These are phyloP conservation scores for Borovskyia barvae DNA, from an alignment of 208 protist genomes.

Conservation along the genomic window DNA sequence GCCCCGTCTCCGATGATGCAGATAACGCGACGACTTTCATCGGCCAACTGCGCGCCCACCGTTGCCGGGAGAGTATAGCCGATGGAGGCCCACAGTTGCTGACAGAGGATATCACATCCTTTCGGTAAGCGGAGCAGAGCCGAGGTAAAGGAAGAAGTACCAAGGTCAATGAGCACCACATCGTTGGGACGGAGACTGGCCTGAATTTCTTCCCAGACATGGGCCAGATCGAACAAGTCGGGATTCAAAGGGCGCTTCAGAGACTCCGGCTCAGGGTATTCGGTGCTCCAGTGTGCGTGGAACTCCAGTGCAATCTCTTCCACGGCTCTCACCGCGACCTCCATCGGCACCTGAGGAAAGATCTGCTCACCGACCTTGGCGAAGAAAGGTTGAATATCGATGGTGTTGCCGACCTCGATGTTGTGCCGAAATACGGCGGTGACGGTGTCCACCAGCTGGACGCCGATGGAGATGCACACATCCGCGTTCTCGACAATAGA, in stretches of 20 bases:
- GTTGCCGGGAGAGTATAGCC: slow-evolving; percentile 52
- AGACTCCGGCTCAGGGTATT: slow-evolving; percentile 29
- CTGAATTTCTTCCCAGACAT: slow-evolving; percentile 56
- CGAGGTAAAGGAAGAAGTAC: slow-evolving; percentile 44
- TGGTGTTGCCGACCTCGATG: slow-evolving; percentile 32
- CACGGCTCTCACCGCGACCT: slow-evolving; percentile 31
- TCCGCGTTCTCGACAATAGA: slow-evolving; percentile 40
- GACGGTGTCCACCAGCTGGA: slow-evolving; percentile 40
- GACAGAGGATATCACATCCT: slow-evolving; percentile 20
- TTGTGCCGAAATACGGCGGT: slow-evolving; percentile 39
- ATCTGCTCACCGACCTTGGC: slow-evolving; percentile 32
- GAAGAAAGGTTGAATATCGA: slow-evolving; percentile 53
- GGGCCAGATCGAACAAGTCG: slow-evolving; percentile 24
- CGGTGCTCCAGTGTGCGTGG: slow-evolving; percentile 35
- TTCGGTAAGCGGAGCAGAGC: slow-evolving; percentile 35
- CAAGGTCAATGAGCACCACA: slow-evolving; percentile 47
- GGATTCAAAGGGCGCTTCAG: slow-evolving; percentile 8
- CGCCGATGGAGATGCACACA: slow-evolving; percentile 40
- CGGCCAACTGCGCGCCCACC: slow-evolving; percentile 44
- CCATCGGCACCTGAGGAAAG: slow-evolving; percentile 49
- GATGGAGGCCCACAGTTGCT: slow-evolving; percentile 55
- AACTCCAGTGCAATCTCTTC: slow-evolving; percentile 31
- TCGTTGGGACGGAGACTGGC: slow-evolving; percentile 32
- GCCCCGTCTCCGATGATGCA: slow-evolving; percentile 49
- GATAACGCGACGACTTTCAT: slow-evolving; percentile 40